phyloP scores from a whole-genome alignment of 495 filamentous ascomycete genomes.

The Penicillium riverlandense region DNA sequence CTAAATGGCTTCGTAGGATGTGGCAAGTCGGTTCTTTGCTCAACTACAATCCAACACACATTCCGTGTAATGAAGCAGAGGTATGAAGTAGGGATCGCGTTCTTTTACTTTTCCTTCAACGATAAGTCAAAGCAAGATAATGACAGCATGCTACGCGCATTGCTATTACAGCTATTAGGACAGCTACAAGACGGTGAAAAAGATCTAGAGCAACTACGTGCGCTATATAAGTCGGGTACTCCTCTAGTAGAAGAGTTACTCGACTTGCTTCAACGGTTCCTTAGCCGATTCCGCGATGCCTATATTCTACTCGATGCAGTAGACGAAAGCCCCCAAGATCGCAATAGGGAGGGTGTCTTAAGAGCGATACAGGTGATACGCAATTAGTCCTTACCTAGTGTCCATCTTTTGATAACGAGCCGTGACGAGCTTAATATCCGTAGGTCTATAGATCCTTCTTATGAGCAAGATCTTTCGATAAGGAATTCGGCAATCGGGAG shows the following conservation, averaged over 20 bases:
- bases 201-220: constrained; percentile 10
- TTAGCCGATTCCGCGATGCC: constrained; percentile 8
- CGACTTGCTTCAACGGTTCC: constrained; percentile 7
- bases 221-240: constrained; percentile 1
- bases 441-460: constrained; percentile 13
- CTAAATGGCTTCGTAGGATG: constrained; percentile 33
- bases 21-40: constrained; percentile 35
- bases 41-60: constrained; percentile 21
- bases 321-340: constrained; percentile 17
- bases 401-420: constrained; percentile 33
- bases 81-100: constrained; percentile 20
- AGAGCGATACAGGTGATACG: constrained; percentile 16
- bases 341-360: constrained; percentile 13
- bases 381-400: constrained; percentile 11
- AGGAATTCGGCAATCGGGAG: constrained; percentile 17
- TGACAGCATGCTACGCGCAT: constrained; percentile 25
- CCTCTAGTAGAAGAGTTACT: constrained; percentile 9
- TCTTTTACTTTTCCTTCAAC: constrained; percentile 36
- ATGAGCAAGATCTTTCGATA: constrained; percentile 11
- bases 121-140: constrained; percentile 23
- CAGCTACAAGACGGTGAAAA: constrained; percentile 13
- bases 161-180: constrained; percentile 25
- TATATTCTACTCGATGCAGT: constrained; percentile 24
- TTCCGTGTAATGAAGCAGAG: constrained; percentile 7
- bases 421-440: constrained; percentile 28